These are phyloP conservation scores for Penicillium odoratum DNA, from an alignment of 495 filamentous ascomycete genomes.

Conservation along the genomic window DNA sequence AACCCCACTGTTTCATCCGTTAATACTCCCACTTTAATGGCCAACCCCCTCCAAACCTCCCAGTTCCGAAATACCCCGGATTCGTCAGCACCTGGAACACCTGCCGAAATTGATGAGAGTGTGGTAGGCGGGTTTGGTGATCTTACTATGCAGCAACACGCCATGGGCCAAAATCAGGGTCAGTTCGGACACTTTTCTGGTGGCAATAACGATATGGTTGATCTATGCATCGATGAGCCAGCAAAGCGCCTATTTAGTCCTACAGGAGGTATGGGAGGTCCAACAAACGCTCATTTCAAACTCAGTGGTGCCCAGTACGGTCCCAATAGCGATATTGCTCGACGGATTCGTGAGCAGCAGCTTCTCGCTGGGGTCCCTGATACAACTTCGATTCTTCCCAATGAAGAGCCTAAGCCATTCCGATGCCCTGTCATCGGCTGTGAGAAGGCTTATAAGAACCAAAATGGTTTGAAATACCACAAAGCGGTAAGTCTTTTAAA, in stretches of 20 bases:
- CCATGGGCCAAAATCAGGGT: slow-evolving; percentile 55
- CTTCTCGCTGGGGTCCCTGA: slow-evolving; percentile 64
- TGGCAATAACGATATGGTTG: slow-evolving; percentile 57
- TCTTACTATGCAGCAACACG: slow-evolving; percentile 55
- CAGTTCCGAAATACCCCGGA: slow-evolving; percentile 70
- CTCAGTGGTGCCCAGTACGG: slow-evolving; percentile 71
- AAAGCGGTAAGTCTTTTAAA: slow-evolving; percentile 56
- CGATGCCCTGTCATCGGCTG: slow-evolving; percentile 97
- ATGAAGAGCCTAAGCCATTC: slow-evolving; percentile 88
- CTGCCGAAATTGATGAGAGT: slow-evolving; percentile 62
- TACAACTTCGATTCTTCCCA: slow-evolving; percentile 52
- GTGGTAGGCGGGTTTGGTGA: slow-evolving; percentile 53
- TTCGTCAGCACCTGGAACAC: slow-evolving; percentile 73
- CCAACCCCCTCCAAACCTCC: slow-evolving; percentile 60
- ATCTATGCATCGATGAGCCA: slow-evolving; percentile 90
- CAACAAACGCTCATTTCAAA: slow-evolving; percentile 66
- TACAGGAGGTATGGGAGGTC: slow-evolving; percentile 66
- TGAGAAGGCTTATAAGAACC: slow-evolving; percentile 99
- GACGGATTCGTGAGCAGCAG: slow-evolving; percentile 71
- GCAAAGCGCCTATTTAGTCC: slow-evolving; percentile 90
- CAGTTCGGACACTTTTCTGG: slow-evolving; percentile 47
- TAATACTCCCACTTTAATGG: slow-evolving; percentile 85
- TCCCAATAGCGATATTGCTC: slow-evolving; percentile 71
- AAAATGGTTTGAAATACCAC: slow-evolving; percentile 92
- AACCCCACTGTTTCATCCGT: slow-evolving; percentile 98